Percentiles rank a stretch among this genome's conserved stretches.
Conservation (phyloP, 306 rosid species). For the Ormosia emarginata region DNA sequence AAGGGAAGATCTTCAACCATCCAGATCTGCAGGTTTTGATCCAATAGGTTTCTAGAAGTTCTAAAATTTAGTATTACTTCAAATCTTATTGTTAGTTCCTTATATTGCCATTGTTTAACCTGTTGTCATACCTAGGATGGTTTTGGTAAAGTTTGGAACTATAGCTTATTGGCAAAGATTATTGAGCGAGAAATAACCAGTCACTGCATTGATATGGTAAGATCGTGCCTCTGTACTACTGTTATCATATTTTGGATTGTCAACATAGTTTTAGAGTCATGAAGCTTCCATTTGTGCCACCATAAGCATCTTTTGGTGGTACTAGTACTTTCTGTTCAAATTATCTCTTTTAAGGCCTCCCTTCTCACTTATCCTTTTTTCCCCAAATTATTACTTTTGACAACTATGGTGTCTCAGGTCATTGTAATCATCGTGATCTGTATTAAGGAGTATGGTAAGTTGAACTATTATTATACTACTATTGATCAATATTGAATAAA, state of each 20-base stretch:
- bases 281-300: constrained; percentile 3
- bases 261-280: not conserved
- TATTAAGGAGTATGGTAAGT: constrained; percentile 70
- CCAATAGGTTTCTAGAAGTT: constrained; percentile 30
- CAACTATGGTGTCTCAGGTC: constrained; percentile 83
- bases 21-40: constrained; percentile 75
- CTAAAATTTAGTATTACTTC: not conserved
- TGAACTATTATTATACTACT: not conserved
- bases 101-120: constrained; percentile 19
- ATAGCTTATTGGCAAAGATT: constrained; percentile 51
- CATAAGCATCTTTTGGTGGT: constrained; percentile 9
- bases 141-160: constrained; percentile 75
- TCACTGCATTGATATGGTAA: constrained; percentile 60
- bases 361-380: constrained; percentile 17
- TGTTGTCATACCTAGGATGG: constrained; percentile 64
- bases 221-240: constrained; percentile 11
- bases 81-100: constrained; percentile 7
- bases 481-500: constrained; percentile 12
- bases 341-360: not conserved
- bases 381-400: constrained; percentile 82
- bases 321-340: not conserved
- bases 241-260: not conserved
- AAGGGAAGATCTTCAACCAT: constrained; percentile 68
- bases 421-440: constrained; percentile 84
- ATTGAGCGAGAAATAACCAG: constrained; percentile 47